Evolutionary conservation across 768 basidiomycete species (phyloP).

Genomic region (Agrocybe chaxingu): DNA sequence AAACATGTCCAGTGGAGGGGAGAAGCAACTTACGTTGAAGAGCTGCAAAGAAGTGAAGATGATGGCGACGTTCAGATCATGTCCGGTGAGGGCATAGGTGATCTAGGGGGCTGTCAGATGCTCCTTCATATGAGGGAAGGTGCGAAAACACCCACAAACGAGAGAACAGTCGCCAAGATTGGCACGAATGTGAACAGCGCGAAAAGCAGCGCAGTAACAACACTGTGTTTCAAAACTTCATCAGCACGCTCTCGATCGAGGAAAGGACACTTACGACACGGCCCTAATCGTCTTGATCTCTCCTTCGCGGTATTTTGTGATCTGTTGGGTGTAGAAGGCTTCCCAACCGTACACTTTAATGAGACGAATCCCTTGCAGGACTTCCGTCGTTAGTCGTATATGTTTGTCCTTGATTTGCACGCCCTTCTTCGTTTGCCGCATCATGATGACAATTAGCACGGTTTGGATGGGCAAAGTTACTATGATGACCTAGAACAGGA

Average conservation of each 20-base stretch:
- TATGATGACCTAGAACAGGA: constrained; percentile 38
- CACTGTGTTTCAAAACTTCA: constrained; percentile 20
- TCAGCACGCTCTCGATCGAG: neutral
- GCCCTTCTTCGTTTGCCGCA: constrained; percentile 48
- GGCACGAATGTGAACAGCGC: constrained; percentile 50
- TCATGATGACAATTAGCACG: constrained; percentile 49
- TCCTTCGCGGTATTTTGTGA: constrained; percentile 32
- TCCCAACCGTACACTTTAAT: constrained; percentile 68
- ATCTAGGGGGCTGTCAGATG: constrained; percentile 33
- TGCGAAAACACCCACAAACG: constrained; percentile 38
- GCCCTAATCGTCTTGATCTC: constrained; percentile 38
- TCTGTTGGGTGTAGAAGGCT: constrained; percentile 41
- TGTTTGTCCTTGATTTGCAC: constrained; percentile 67
- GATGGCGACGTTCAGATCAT: constrained; percentile 47
- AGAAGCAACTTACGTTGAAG: constrained; percentile 43
- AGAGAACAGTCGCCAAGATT: constrained; percentile 44
- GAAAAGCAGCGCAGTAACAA: constrained; percentile 35
- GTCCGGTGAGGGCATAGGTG: constrained; percentile 57
- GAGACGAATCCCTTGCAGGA: constrained; percentile 64
- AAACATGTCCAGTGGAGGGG: neutral
- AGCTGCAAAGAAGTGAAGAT: constrained; percentile 58
- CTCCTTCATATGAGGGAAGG: neutral
- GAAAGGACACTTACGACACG: constrained; percentile 29
- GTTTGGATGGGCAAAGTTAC: constrained; percentile 56
- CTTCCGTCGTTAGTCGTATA: constrained; percentile 62